A percentile compares a stretch with the other conserved stretches of the same genome.
Conservation (phyloP, 768 basidiomycete species). For the Symmetrospora coprosmae region DNA sequence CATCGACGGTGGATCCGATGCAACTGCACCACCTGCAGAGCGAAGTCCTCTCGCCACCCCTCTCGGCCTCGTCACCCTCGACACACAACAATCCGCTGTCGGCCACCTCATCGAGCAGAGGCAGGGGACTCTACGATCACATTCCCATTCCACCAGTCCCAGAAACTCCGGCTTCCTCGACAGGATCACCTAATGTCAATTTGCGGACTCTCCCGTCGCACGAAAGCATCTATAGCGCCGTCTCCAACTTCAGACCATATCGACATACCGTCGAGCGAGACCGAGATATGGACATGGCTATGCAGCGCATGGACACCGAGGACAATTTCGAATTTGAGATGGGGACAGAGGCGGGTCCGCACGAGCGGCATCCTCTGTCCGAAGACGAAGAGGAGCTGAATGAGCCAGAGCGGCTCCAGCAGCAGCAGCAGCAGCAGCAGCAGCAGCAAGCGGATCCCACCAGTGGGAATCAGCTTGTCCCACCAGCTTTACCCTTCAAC, state of each 20-base stretch:
- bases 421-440: background rate
- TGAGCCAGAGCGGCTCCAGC: constrained; percentile 3
- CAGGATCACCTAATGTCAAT: constrained; percentile 14
- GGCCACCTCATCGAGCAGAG: background rate
- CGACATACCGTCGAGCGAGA: constrained; percentile 23
- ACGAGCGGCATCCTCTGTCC: background rate
- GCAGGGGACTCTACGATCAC: background rate
- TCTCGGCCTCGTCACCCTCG: background rate
- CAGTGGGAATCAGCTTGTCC: background rate
- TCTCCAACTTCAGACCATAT: constrained; percentile 19
- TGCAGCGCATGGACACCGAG: background rate
- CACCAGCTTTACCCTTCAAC: constrained; percentile 9
- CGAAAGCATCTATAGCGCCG: constrained; percentile 1
- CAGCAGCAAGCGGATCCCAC: background rate
- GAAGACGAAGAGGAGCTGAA: background rate
- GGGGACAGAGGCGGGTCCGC: background rate
- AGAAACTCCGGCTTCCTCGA: background rate
- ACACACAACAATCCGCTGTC: background rate
- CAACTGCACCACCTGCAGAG: too few species aligned
- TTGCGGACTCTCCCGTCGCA: background rate
- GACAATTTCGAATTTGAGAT: background rate
- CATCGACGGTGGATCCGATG: too few species aligned
- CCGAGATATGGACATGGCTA: constrained; percentile 19
- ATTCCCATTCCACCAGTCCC: constrained; percentile 10
- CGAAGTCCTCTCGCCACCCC: background rate